Conservation (phyloP, 192 early-diverging fungal genomes). For the Umbelopsis vinacea region DNA sequence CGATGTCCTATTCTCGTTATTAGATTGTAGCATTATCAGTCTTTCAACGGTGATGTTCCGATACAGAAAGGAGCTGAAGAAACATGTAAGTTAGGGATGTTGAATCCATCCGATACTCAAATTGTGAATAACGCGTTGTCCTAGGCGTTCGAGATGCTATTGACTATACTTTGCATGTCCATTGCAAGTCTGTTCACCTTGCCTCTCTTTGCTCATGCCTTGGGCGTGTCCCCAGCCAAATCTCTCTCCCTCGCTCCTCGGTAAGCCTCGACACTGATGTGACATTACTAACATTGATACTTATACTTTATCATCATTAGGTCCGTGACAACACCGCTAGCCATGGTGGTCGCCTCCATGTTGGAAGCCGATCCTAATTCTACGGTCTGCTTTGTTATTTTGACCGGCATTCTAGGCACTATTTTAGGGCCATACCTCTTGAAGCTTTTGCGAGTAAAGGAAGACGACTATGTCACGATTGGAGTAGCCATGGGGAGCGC, state of each 20-base stretch:
- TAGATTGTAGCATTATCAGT: conserved; percentile 21
- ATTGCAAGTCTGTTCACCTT: not conserved
- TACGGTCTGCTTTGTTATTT: conserved; percentile 21
- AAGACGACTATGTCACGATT: conserved; percentile 24
- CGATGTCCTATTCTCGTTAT: conserved; percentile 17
- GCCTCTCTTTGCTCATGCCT: conserved; percentile 21
- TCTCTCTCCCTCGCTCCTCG: conserved; percentile 12
- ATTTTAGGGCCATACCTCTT: conserved; percentile 18
- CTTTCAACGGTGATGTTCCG: conserved; percentile 21
- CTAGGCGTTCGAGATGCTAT: conserved; percentile 21
- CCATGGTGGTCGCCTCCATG: conserved; percentile 10
- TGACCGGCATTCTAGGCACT: conserved; percentile 21
- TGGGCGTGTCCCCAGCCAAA: conserved; percentile 13
- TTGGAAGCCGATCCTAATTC: conserved; percentile 19
- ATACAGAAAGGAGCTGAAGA: conserved; percentile 14
- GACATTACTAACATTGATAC: not conserved
- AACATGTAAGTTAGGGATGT: not conserved
- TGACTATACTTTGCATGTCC: not conserved
- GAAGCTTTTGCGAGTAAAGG: conserved; percentile 20
- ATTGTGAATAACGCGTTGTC: not conserved
- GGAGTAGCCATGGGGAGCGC: conserved; percentile 18
- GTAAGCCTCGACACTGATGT: not conserved
- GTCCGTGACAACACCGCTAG: conserved; percentile 25
- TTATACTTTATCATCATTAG: not conserved
- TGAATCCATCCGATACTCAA: too few species aligned